A percentile compares a stretch with the other conserved stretches of the same genome.
Conservation (phyloP, 2,329 filamentous ascomycete genomes). For the Sarocladiaceae sp. region DNA sequence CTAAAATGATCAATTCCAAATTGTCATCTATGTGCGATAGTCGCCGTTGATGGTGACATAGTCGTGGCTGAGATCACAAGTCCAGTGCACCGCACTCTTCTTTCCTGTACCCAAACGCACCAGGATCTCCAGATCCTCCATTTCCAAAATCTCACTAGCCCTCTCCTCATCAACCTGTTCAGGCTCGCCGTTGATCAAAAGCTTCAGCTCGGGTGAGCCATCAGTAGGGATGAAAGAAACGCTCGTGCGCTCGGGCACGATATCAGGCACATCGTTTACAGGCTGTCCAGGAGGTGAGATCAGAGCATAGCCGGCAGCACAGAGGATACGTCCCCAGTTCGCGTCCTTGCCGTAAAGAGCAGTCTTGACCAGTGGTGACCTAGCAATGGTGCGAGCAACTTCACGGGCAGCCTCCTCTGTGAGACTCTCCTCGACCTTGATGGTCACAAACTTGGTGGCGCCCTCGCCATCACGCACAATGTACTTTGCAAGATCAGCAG, state of each 20-base stretch:
- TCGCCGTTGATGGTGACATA: slow-evolving; percentile 68
- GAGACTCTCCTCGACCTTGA: slow-evolving; percentile 72
- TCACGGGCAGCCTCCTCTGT: slow-evolving; percentile 68
- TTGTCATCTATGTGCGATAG: slow-evolving; percentile 51
- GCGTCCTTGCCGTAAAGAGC: slow-evolving; percentile 95
- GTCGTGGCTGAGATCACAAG: slow-evolving; percentile 83
- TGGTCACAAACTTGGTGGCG: slow-evolving; percentile 96
- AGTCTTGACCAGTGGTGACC: slow-evolving; percentile 92
- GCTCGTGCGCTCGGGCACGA: slow-evolving; percentile 66
- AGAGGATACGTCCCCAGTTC: slow-evolving; percentile 97
- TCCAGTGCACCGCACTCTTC: slow-evolving; percentile 72
- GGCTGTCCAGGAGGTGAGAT: slow-evolving; percentile 54
- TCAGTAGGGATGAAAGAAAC: slow-evolving; percentile 77
- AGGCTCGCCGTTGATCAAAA: slow-evolving; percentile 76
- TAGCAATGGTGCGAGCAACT: slow-evolving; percentile 83
- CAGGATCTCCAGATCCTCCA: slow-evolving; percentile 75
- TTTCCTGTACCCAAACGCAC: slow-evolving; percentile 67
- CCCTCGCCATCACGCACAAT: slow-evolving; percentile 96
- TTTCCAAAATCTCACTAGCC: slow-evolving; percentile 72
- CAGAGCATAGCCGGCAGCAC: slow-evolving; percentile 80
- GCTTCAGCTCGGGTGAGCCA: slow-evolving; percentile 70
- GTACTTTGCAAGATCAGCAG: slow-evolving; percentile 81
- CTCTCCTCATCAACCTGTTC: slow-evolving; percentile 73
- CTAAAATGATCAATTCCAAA: background rate
- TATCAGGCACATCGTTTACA: slow-evolving; percentile 56